A percentile compares a stretch with the other conserved stretches of the same genome.
phyloP scores from a whole-genome alignment of 768 basidiomycete species.

The Epithele typhae region DNA sequence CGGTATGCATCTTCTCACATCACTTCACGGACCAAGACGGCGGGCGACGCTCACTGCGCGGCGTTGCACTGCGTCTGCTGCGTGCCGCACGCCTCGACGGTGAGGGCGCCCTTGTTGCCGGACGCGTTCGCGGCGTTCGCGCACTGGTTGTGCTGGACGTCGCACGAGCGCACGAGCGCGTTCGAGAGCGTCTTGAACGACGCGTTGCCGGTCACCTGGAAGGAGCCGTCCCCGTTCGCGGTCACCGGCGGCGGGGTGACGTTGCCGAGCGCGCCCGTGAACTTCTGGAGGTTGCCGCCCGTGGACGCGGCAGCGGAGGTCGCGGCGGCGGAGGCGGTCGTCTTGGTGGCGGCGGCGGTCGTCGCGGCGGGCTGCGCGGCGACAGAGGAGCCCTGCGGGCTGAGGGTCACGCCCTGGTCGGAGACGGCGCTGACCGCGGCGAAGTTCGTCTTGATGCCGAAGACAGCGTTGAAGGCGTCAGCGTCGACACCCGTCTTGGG shows the following conservation, averaged over 20 bases:
- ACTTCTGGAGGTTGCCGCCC: conserved; percentile 43
- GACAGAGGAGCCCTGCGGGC: conserved; percentile 19
- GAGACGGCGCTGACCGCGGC: conserved; percentile 37
- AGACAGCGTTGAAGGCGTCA: conserved; percentile 57
- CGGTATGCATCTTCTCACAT: too few relatives aligned
- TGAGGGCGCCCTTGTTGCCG: conserved; percentile 42
- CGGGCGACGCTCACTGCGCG: too few relatives aligned
- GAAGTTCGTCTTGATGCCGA: conserved; percentile 53
- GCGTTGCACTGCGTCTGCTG: conserved; percentile 42
- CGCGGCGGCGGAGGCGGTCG: conserved; percentile 12
- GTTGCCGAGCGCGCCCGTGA: conserved; percentile 42
- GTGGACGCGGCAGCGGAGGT: conserved; percentile 14
- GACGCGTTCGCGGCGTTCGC: conserved; percentile 52
- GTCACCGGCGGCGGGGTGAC: conserved; percentile 44
- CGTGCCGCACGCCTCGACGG: conserved; percentile 41
- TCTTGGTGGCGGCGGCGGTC: conserved; percentile 14
- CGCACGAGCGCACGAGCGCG: conserved; percentile 48
- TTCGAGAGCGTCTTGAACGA: conserved; percentile 40
- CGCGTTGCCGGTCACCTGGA: conserved; percentile 46
- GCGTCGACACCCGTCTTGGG: conserved; percentile 46
- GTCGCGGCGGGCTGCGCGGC: conserved; percentile 17
- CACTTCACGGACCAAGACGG: too few relatives aligned
- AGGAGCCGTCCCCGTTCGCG: conserved; percentile 35
- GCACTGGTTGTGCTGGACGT: conserved; percentile 57
- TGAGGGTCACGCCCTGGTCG: conserved; percentile 37